Percentiles rank a stretch among this genome's conserved stretches.
Conservation (phyloP, 2,329 filamentous ascomycete species). For the Diaporthe sp. region DNA sequence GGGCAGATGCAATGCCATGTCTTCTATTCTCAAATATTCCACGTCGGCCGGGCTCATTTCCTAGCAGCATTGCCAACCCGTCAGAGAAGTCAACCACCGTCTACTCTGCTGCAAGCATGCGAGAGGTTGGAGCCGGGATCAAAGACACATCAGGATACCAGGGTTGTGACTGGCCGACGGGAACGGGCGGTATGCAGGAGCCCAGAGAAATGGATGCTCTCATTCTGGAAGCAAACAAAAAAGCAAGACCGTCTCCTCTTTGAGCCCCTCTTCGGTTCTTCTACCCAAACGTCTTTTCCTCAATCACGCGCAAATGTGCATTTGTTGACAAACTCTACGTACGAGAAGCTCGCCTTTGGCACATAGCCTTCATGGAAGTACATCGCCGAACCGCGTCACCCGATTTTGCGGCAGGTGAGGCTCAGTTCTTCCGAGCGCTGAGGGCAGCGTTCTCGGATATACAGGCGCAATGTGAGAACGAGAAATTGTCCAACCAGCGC, state of each 20-base stretch:
- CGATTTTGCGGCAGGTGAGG: neutral
- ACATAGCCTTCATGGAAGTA: neutral
- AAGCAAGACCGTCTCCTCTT: neutral
- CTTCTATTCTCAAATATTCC: neutral
- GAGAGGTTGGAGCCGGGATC: neutral
- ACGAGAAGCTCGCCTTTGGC: no score
- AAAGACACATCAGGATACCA: neutral
- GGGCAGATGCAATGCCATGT: neutral
- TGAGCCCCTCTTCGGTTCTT: neutral
- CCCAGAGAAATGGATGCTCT: neutral
- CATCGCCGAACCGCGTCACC: neutral
- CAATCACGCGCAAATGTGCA: neutral
- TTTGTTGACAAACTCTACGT: no score
- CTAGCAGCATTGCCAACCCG: neutral
- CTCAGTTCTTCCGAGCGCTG: neutral
- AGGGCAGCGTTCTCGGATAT: neutral
- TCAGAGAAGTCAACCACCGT: neutral
- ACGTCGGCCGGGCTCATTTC: neutral
- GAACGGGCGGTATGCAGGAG: neutral
- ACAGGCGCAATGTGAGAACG: neutral
- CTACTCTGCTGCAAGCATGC: neutral
- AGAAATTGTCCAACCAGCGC: conserved; percentile 4
- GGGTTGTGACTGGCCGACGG: neutral
- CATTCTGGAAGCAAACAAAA: neutral
- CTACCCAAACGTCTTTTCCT: no score